phyloP scores from a whole-genome alignment of 768 basidiomycete species.

The Clathrus columnatus region DNA sequence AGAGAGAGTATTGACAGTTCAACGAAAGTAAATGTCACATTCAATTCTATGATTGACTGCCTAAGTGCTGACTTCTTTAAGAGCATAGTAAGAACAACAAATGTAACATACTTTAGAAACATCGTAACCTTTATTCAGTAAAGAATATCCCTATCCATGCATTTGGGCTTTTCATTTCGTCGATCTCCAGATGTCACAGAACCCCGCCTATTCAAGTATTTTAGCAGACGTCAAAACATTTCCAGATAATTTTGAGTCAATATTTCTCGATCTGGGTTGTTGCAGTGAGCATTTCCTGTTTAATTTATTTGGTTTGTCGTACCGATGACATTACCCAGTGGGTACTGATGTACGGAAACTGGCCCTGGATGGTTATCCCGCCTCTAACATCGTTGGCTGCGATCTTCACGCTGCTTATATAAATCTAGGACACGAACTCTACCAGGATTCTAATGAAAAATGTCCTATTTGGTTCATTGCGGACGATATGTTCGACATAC shows the following conservation, averaged over 20 bases:
- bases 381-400: neutral
- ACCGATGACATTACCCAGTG: neutral
- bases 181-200: conserved; percentile 21
- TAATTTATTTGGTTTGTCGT: no score
- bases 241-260: conserved; percentile 11
- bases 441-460: neutral
- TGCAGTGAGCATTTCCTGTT: conserved; percentile 20
- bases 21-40: conserved; percentile 9
- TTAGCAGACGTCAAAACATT: conserved; percentile 16
- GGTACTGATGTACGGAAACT: neutral
- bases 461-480: neutral
- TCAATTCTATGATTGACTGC: neutral
- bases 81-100: conserved; percentile 21
- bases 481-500: neutral
- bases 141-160: conserved; percentile 25
- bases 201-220: conserved; percentile 20
- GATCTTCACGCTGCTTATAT: neutral
- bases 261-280: conserved; percentile 27
- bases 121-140: conserved; percentile 12
- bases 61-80: conserved; percentile 2
- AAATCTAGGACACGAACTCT: neutral
- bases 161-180: conserved; percentile 25
- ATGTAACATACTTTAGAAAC: neutral
- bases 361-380: neutral
- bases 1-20: conserved; percentile 19